Conservation (phyloP, 1,284 basidiomycete genomes). For the Cryptococcus sp. region DNA sequence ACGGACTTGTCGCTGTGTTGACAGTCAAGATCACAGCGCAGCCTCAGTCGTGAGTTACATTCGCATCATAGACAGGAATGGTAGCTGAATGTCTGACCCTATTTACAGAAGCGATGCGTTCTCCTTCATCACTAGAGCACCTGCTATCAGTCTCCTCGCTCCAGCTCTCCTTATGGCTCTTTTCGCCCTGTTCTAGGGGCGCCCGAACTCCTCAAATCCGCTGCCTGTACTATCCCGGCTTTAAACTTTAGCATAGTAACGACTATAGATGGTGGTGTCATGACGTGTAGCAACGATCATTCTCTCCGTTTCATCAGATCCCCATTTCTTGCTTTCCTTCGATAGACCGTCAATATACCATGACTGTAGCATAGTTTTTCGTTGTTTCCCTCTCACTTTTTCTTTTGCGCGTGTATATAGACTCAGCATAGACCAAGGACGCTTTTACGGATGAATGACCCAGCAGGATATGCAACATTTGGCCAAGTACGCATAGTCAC, state of each 20-base stretch:
- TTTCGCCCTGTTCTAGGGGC: slow-evolving; percentile 8
- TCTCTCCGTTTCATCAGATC: neutral
- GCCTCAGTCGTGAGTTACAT: slow-evolving; percentile 23
- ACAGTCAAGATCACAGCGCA: slow-evolving; percentile 65
- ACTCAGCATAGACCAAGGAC: too few species aligned
- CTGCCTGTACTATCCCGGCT: neutral
- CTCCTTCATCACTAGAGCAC: slow-evolving; percentile 6
- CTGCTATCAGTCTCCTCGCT: neutral
- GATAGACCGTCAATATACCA: neutral
- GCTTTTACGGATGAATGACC: too few species aligned
- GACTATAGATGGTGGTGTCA: slow-evolving; percentile 10
- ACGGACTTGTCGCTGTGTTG: slow-evolving; percentile 82
- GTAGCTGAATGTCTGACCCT: neutral
- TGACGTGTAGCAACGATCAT: neutral
- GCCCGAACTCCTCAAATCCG: too few species aligned
- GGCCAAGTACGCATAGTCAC: too few species aligned
- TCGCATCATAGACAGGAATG: too few species aligned
- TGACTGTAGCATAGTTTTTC: neutral
- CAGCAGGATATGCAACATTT: too few species aligned
- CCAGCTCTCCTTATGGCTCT: slow-evolving; percentile 6
- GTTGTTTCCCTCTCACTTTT: neutral
- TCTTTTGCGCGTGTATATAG: too few species aligned
- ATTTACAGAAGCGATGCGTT: slow-evolving; percentile 10
- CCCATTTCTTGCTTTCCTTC: neutral
- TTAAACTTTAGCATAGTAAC: slow-evolving; percentile 5